A percentile compares a stretch with the other conserved stretches of the same genome.
Conservation (phyloP, 2,329 filamentous ascomycete genomes). For the Microascus cirrosus region DNA sequence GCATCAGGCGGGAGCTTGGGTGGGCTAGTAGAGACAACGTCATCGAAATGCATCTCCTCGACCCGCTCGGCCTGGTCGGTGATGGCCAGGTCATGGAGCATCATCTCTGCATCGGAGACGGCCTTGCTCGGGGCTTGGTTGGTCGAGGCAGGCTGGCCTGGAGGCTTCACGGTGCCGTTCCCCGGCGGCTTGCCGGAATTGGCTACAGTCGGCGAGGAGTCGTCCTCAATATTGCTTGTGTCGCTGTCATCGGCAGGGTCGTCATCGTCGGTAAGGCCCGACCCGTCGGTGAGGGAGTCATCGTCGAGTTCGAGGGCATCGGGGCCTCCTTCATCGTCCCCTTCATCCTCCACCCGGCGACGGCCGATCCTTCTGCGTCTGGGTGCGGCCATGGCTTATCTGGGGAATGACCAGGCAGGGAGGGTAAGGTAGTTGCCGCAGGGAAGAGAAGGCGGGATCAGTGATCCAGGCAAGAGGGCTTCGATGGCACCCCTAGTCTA, state of each 20-base stretch:
- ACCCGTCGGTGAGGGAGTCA: conserved; percentile 55
- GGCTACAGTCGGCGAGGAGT: conserved; percentile 38
- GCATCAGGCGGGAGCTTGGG: conserved; percentile 21
- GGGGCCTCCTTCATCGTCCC: conserved; percentile 52
- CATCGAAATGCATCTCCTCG: conserved; percentile 36
- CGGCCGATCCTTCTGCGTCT: conserved; percentile 58
- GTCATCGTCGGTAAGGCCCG: conserved; percentile 49
- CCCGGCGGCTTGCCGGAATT: conserved; percentile 25
- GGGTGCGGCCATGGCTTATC: conserved; percentile 33
- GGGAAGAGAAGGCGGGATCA: conserved; percentile 7
- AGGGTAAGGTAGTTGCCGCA: conserved; percentile 1
- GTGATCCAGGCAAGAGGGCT: conserved; percentile 6
- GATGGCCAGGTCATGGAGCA: conserved; percentile 43
- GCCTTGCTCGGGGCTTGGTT: conserved; percentile 14
- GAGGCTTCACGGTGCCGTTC: conserved; percentile 27
- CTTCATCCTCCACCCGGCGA: conserved; percentile 59
- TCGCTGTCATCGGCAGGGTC: conserved; percentile 51
- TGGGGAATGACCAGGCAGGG: background rate
- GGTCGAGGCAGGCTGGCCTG: conserved; percentile 11
- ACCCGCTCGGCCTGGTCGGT: conserved; percentile 24
- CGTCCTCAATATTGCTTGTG: conserved; percentile 46
- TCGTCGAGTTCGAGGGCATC: conserved; percentile 49
- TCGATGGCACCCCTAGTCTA: conserved; percentile 1
- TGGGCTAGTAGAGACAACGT: conserved; percentile 13
- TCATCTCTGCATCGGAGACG: conserved; percentile 44